Evolutionary conservation across 768 basidiomycete species (phyloP), one percentile per base, ranked within the genome.

Genomic region (Cantharellus anzutake): DNA sequence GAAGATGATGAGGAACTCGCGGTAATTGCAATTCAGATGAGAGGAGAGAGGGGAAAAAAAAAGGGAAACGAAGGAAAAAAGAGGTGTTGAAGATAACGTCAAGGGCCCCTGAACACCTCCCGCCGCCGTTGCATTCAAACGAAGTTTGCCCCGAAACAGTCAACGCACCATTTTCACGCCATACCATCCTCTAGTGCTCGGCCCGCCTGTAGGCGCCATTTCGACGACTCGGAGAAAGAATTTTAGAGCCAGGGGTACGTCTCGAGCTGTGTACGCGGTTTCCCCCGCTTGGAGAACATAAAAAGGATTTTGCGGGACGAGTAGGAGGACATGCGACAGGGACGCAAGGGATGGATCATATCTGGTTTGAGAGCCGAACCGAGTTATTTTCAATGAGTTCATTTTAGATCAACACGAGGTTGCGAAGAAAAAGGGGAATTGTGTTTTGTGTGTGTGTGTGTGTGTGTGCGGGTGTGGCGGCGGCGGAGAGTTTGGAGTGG

Each of bases 281-380:
- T 96, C 91, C 0, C 89, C 91, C 56, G 81, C 83, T 63, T 84
- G 83, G n/a, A 92, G 76, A 60, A 81, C 77, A 42, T 85, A 82
- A 66, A 89, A 86, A 0, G 87, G 84, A 65, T 91, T 93, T 64
- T 92, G 87, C 0, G 91, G 88, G 2, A 82, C 78, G 39, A 96
- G 77, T 39, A 91, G 74, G 51, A 93, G 75, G 3, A 80, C 83
- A 70, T 96, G 90, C 5, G 85, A 82, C 3, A 92, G 74, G 0
- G 88, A 76, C 67, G 87, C 79, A 1, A 91, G 73, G 0, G 90
- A 79, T 51, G 72, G 73, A 0, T 78, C 75, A 67, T 91, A 90
- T 66, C 90, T 93, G 56, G 7, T 34, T 29, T 29, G 0, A 0
- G 20, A 29, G 20, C 20, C 20, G 20, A 29, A 29, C 20, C 20